Conservation (phyloP, 306 rosid genomes). For the Ormosia semicastrata region DNA sequence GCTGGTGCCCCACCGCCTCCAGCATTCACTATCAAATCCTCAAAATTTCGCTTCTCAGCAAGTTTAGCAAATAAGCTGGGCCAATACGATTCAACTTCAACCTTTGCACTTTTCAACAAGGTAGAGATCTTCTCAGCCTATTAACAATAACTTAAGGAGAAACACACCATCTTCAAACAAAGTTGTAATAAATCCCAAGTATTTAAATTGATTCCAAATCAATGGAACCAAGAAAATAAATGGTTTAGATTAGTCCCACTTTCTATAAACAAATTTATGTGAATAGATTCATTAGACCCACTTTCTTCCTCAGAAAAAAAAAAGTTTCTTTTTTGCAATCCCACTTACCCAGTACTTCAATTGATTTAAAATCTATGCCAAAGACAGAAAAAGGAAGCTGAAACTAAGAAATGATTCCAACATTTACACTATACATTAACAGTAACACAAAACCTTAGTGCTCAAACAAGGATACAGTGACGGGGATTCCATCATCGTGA, state of each 20-base stretch:
- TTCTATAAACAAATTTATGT: not conserved
- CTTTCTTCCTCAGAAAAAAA: not conserved
- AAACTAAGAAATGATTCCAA: not conserved
- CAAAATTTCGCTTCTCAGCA: conserved; percentile 64
- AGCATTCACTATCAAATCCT: conserved; percentile 60
- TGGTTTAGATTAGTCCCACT: not conserved
- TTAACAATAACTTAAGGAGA: conserved; percentile 28
- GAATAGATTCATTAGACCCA: not conserved
- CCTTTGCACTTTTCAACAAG: conserved; percentile 59
- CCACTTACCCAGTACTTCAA: not conserved
- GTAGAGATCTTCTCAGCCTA: conserved; percentile 73
- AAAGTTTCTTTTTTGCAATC: not conserved
- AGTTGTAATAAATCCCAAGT: not conserved
- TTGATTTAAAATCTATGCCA: not conserved
- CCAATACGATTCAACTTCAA: conserved; percentile 69
- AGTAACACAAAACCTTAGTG: not conserved
- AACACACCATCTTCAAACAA: not conserved
- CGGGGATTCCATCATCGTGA: conserved; percentile 49
- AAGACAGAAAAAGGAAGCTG: not conserved
- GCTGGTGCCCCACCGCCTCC: conserved; percentile 67
- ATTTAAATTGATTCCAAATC: not conserved
- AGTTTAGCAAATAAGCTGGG: conserved; percentile 70
- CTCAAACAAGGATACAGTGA: conserved; percentile 58
- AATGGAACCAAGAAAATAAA: not conserved
- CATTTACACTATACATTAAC: not conserved